Conservation (phyloP, 2,329 filamentous ascomycete species). For the Zarea fungicola region DNA sequence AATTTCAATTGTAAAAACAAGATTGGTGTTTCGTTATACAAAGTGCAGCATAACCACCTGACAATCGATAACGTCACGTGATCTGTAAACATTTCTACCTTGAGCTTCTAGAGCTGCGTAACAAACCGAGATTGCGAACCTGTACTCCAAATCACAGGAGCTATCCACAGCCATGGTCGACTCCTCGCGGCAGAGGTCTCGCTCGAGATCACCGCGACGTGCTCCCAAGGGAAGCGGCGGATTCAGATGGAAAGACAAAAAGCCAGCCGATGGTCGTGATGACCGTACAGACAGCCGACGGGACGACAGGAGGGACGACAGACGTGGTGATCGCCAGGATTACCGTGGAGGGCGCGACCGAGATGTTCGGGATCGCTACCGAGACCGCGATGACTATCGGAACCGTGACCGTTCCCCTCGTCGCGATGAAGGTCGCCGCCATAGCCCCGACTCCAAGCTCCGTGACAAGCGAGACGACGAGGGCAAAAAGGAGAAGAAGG, state of each 20-base stretch:
- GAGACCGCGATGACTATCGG: constrained; percentile 22
- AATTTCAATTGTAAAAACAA: too few relatives aligned
- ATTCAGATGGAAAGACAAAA: constrained; percentile 56
- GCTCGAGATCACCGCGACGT: constrained; percentile 24
- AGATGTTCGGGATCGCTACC: constrained; percentile 23
- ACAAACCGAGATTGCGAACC: background rate
- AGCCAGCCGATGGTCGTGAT: constrained; percentile 36
- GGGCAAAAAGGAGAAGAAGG: constrained; percentile 31
- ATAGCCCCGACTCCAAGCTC: constrained; percentile 17
- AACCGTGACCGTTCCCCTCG: constrained; percentile 15
- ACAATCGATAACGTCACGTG: too few relatives aligned
- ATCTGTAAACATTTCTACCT: background rate
- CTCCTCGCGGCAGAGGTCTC: constrained; percentile 18
- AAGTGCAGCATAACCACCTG: too few relatives aligned
- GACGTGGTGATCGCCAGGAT: constrained; percentile 18
- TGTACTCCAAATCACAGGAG: background rate
- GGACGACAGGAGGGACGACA: constrained; percentile 34
- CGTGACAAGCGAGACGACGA: constrained; percentile 25
- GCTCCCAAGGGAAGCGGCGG: constrained; percentile 34
- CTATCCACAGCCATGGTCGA: constrained; percentile 19
- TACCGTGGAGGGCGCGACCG: constrained; percentile 24
- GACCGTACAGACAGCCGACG: constrained; percentile 34
- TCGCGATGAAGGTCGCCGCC: constrained; percentile 17
- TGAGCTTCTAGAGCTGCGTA: background rate
- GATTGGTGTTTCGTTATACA: too few relatives aligned